Evolutionary conservation across 305 asterid genomes (phyloP), one percentile per base, ranked within the genome.

Genomic region (Striga hermonthica): DNA sequence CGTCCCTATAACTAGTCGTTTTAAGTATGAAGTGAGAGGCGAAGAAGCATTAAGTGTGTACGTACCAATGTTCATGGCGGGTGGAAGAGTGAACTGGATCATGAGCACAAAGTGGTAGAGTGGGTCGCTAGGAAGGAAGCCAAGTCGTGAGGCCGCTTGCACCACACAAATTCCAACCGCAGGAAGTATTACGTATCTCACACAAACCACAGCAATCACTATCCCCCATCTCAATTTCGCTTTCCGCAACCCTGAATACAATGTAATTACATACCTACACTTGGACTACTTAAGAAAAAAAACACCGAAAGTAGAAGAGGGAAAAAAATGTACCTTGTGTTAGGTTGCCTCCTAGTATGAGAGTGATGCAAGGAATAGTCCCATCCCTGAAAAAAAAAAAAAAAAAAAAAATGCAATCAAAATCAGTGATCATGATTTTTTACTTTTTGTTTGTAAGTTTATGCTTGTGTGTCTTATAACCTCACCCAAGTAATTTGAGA

Each of bases 1-100:
- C n/a, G n/a, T n/a, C n/a, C n/a, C n/a, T n/a, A n/a, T n/a, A n/a
- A n/a, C n/a, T n/a, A n/a, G n/a, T n/a, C n/a, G n/a, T n/a, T n/a
- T n/a, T n/a, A n/a, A n/a, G n/a, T n/a, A n/a, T n/a, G n/a, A n/a
- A n/a, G n/a, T n/a, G n/a, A n/a, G n/a, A n/a, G n/a, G n/a, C n/a
- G n/a, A n/a, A n/a, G n/a, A n/a, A n/a, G n/a, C n/a, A n/a, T n/a
- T n/a, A n/a, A n/a, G 16, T 15, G 47, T 9, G 48, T 13, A 56
- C 71, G 1, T 80, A 81, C 98, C 87, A 0, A 92, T 83, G 72
- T 75, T 87, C 95, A 89, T 92, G 39, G 96, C 97, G 1, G 98
- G 98, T 55, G 98, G 98, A 34, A 89, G 66, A 34, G 93, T 67
- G 75, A 76, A 92, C 72, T 92, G 98, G 64, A 85, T 69, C 90